Percentiles rank a stretch among this genome's conserved stretches.
These are phyloP conservation scores for Cordyceps farinosa DNA, from an alignment of 2,329 filamentous ascomycete genomes.

Conservation along the genomic window DNA sequence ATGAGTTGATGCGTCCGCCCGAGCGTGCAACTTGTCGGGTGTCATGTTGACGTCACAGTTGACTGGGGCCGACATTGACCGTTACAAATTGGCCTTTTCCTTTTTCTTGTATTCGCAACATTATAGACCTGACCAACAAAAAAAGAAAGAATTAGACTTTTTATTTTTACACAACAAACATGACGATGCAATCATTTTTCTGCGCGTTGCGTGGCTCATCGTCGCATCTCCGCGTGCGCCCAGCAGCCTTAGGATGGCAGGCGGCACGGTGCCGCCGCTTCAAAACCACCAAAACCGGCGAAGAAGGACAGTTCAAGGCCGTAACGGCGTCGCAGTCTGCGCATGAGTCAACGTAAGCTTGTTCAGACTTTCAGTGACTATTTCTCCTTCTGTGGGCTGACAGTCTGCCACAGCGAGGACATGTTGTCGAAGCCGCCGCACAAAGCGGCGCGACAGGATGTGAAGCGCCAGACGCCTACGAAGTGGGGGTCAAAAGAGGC, in stretches of 20 bases:
- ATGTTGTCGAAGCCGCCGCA: background rate
- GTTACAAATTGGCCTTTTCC: too few species aligned
- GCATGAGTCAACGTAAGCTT: background rate
- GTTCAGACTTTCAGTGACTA: too few species aligned
- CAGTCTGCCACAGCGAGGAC: background rate
- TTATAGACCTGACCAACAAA: too few species aligned
- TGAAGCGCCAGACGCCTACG: background rate
- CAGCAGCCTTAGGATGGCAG: too few species aligned
- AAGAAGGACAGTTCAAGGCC: slow-evolving; percentile 7
- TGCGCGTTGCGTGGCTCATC: background rate
- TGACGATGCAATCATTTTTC: background rate
- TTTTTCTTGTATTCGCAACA: too few species aligned
- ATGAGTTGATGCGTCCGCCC: too few species aligned
- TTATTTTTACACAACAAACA: background rate
- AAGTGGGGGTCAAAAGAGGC: background rate
- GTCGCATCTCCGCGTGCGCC: background rate
- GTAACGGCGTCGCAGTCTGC: background rate
- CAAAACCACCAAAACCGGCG: background rate
- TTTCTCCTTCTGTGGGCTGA: too few species aligned
- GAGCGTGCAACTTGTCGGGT: too few species aligned
- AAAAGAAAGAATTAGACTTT: background rate
- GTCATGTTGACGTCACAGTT: too few species aligned
- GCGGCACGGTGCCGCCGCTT: background rate
- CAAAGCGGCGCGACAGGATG: background rate
- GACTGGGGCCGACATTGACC: too few species aligned